Conservation (phyloP, 768 basidiomycete genomes). For the Phaffia australis region DNA sequence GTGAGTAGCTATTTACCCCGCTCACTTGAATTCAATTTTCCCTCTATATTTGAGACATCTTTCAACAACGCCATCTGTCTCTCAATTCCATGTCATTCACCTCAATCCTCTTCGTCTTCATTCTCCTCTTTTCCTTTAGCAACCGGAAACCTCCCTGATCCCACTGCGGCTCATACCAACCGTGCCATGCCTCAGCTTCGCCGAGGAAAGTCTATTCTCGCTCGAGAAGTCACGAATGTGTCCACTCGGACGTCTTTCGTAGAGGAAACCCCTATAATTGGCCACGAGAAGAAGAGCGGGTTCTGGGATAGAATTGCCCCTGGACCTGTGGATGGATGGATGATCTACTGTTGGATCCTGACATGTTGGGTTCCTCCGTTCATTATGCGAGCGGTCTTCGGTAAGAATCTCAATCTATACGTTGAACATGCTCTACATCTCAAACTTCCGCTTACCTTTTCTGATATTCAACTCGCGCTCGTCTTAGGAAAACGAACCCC, state of each 20-base stretch:
- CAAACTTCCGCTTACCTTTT: conserved; percentile 8
- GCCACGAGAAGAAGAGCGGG: conserved; percentile 30
- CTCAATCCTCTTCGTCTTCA: background rate
- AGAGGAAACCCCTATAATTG: conserved; percentile 45
- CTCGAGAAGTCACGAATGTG: conserved; percentile 51
- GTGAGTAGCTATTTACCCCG: conserved; percentile 45
- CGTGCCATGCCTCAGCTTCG: conserved; percentile 44
- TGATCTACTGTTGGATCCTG: conserved; percentile 79
- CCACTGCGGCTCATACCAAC: background rate
- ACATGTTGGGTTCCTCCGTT: conserved; percentile 71
- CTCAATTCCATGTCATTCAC: background rate
- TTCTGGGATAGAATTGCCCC: conserved; percentile 61
- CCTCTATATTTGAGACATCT: background rate
- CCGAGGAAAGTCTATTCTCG: conserved; percentile 80
- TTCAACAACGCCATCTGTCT: background rate
- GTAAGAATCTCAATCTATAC: conserved; percentile 44
- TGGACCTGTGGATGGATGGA: conserved; percentile 88
- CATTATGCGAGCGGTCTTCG: conserved; percentile 61
- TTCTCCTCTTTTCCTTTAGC: background rate
- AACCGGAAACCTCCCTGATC: conserved; percentile 18
- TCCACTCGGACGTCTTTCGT: conserved; percentile 40
- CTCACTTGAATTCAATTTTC: no score
- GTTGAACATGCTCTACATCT: background rate
- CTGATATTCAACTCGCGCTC: background rate
- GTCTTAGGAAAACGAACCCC: conserved; percentile 70